phyloP scores from a whole-genome alignment of 352 stramenopile genomes.

The Pythium brachiatum region DNA sequence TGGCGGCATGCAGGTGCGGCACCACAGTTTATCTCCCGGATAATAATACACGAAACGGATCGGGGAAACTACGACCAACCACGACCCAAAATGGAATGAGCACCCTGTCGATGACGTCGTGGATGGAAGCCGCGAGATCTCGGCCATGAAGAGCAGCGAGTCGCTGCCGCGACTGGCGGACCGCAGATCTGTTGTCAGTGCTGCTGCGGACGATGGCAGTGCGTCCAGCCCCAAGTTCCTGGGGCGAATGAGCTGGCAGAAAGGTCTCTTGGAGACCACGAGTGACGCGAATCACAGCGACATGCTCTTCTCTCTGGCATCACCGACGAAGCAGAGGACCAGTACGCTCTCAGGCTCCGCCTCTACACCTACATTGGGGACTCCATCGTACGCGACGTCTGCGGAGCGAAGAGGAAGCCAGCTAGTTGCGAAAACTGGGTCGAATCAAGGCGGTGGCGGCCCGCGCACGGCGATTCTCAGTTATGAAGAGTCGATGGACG shows the following conservation, averaged over 20 bases:
- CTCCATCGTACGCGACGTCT: neutral
- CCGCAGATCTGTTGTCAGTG: neutral
- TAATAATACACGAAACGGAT: no score
- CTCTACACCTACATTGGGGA: neutral
- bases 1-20: no score
- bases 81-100: neutral
- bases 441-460: conserved; percentile 8
- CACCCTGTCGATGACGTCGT: neutral
- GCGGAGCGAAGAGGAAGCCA: neutral
- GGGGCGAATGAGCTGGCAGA: conserved; percentile 57
- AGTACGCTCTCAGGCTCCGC: neutral
- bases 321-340: neutral
- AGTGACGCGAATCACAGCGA: neutral
- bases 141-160: conserved; percentile 16
- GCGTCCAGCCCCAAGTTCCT: conserved; percentile 30
- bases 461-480: conserved; percentile 23
- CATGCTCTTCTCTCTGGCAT: conserved; percentile 1
- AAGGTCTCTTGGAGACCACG: conserved; percentile 37
- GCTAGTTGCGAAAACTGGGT: neutral
- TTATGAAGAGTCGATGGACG: conserved; percentile 38
- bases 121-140: no score
- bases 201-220: neutral
- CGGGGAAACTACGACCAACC: neutral
- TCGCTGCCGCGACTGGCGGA: conserved; percentile 11
- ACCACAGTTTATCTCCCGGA: no score